These are phyloP conservation scores for Rubia balearica DNA, from an alignment of 305 asterid genomes.

Conservation along the genomic window DNA sequence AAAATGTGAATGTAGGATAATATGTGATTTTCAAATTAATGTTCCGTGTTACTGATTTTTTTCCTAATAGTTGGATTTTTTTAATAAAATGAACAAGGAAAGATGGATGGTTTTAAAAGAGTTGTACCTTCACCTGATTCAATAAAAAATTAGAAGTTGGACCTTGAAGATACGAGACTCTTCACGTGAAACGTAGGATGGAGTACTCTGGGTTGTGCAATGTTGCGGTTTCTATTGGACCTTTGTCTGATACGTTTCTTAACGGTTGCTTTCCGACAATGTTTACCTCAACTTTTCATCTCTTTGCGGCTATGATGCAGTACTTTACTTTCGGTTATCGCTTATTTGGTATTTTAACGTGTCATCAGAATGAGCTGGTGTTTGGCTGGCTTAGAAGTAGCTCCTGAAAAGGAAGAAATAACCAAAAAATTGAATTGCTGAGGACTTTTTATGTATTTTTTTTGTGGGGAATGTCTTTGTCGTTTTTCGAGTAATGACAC, in stretches of 20 bases:
- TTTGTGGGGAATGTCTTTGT: conserved; percentile 19
- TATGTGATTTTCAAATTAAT: background rate
- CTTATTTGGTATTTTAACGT: background rate
- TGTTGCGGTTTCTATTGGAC: conserved; percentile 4
- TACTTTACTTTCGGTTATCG: background rate
- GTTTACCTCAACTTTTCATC: background rate
- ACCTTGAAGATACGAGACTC: conserved; percentile 5
- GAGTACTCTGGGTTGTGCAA: background rate
- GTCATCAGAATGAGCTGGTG: conserved; percentile 1
- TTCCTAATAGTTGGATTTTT: background rate
- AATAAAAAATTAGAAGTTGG: background rate
- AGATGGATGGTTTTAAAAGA: background rate
- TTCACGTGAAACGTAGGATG: background rate
- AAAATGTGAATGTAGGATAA: background rate
- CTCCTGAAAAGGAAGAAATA: background rate
- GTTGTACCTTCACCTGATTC: background rate
- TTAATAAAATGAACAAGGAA: background rate
- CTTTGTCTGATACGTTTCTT: conserved; percentile 7
- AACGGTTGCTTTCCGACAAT: conserved; percentile 5
- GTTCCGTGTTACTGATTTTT: background rate
- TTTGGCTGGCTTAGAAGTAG: conserved; percentile 6
- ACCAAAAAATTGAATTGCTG: conserved; percentile 8
- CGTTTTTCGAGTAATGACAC: conserved; percentile 13
- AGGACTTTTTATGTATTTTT: conserved; percentile 9
- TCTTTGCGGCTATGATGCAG: background rate